These are phyloP conservation scores for Oemleria cerasiformis DNA, from an alignment of 306 rosid species.

Conservation along the genomic window DNA sequence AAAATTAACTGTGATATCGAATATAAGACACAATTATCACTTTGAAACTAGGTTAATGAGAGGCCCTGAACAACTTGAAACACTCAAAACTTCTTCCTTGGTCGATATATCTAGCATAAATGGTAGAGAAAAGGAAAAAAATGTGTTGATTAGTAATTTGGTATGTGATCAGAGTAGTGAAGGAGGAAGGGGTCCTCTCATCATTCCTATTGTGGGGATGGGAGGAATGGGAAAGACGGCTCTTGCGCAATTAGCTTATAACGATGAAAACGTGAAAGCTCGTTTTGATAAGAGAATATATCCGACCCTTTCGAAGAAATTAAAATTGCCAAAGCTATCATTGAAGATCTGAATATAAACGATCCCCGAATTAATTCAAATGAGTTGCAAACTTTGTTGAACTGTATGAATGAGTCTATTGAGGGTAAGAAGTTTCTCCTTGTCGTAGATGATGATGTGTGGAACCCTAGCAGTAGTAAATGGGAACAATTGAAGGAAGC, in stretches of 20 bases:
- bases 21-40: neutral
- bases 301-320: conserved; percentile 1
- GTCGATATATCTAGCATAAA: neutral
- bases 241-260: neutral
- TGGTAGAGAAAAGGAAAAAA: neutral
- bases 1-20: neutral
- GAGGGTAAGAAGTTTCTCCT: neutral
- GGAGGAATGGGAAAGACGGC: conserved; percentile 11
- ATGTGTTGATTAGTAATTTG: neutral
- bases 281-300: neutral
- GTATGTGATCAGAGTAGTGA: neutral
- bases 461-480: neutral
- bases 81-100: neutral
- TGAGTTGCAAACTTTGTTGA: neutral
- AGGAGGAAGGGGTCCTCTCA: neutral
- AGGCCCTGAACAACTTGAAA: neutral
- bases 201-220: conserved; percentile 10
- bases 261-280: neutral
- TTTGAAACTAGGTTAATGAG: neutral
- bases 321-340: neutral
- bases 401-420: neutral
- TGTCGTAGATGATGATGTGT: conserved; percentile 26
- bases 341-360: neutral
- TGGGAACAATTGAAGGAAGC: conserved; percentile 1
- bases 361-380: neutral